Evolutionary conservation across 2,329 filamentous ascomycete species (phyloP).

Genomic region (Colletotrichum shisoi): DNA sequence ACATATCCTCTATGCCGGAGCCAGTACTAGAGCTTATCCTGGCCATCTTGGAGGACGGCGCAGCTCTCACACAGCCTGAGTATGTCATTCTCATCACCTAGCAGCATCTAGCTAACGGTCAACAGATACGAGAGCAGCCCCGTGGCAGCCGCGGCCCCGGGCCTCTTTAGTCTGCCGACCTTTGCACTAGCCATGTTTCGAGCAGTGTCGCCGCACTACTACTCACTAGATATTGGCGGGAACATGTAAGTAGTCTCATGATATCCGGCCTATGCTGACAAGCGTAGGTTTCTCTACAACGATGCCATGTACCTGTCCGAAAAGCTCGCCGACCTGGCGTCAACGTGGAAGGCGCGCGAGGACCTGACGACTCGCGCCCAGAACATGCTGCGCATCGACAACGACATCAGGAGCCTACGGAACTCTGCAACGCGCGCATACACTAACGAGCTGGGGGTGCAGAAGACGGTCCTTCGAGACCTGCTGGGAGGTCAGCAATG

Average conservation of each 20-base stretch:
- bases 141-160: constrained; percentile 72
- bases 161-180: constrained; percentile 75
- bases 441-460: constrained; percentile 66
- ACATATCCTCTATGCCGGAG: constrained; percentile 86
- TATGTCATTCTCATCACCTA: constrained; percentile 44
- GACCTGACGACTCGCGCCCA: constrained; percentile 61
- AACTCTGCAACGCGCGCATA: constrained; percentile 70
- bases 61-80: constrained; percentile 64
- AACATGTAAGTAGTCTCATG: constrained; percentile 63
- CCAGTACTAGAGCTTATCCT: constrained; percentile 74
- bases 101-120: constrained; percentile 15
- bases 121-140: constrained; percentile 58
- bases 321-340: constrained; percentile 58
- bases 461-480: constrained; percentile 68
- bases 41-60: constrained; percentile 67
- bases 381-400: constrained; percentile 65
- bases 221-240: constrained; percentile 67
- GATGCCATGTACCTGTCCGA: constrained; percentile 71
- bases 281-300: constrained; percentile 69
- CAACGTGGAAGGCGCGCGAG: constrained; percentile 61
- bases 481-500: constrained; percentile 60
- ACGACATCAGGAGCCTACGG: constrained; percentile 66
- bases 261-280: constrained; percentile 39
- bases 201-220: constrained; percentile 78
- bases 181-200: constrained; percentile 80